Evolutionary conservation across 352 stramenopile species (phyloP).

Genomic region (Phytophthora tubulina): DNA sequence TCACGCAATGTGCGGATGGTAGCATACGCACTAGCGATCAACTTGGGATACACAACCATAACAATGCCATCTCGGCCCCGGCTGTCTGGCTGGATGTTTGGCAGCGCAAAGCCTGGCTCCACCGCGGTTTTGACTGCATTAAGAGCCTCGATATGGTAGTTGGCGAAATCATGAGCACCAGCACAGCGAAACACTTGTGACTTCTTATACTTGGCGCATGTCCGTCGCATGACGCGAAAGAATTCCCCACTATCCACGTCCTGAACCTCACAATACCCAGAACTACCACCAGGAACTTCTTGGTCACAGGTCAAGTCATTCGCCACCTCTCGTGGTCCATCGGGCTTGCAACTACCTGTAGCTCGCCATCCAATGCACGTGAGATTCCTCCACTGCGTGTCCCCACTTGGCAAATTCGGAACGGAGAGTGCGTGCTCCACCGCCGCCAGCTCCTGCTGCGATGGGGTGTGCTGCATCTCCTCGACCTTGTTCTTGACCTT

Average conservation of each 20-base stretch:
- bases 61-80: constrained; percentile 26
- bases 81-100: neutral
- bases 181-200: constrained; percentile 51
- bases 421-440: constrained; percentile 23
- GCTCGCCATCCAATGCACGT: constrained; percentile 60
- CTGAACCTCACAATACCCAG: constrained; percentile 72
- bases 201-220: constrained; percentile 53
- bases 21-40: constrained; percentile 28
- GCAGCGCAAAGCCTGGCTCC: constrained; percentile 36
- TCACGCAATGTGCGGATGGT: constrained; percentile 26
- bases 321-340: constrained; percentile 39
- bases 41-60: constrained; percentile 32
- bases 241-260: constrained; percentile 52
- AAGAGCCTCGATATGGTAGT: constrained; percentile 45
- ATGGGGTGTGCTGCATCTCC: constrained; percentile 27
- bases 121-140: neutral
- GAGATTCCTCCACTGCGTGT: constrained; percentile 28
- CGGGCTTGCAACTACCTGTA: constrained; percentile 50
- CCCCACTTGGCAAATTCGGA: constrained; percentile 20
- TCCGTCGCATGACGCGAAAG: constrained; percentile 70
- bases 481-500: constrained; percentile 23
- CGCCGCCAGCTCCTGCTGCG: constrained; percentile 20
- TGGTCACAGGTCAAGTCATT: constrained; percentile 48
- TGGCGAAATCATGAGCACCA: constrained; percentile 61
- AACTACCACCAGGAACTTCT: constrained; percentile 36